Conservation (phyloP, 1,284 basidiomycete species). For the Earliella scabrosa region DNA sequence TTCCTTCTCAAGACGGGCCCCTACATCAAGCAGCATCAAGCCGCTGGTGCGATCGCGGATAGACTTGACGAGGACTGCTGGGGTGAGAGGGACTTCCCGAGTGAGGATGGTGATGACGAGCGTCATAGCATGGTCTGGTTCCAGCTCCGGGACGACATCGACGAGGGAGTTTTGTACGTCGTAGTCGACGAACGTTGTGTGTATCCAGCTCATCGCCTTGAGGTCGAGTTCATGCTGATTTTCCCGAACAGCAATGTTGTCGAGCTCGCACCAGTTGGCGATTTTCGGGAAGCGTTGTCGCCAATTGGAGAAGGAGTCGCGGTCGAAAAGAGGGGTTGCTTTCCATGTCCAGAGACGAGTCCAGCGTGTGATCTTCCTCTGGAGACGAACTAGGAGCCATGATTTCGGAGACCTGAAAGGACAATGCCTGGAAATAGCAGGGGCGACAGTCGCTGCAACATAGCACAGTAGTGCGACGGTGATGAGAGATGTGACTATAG, state of each 20-base stretch:
- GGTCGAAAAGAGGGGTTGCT: too few relatives aligned
- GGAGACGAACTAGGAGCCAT: constrained; percentile 19
- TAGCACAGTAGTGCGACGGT: constrained; percentile 25
- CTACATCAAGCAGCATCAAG: constrained; percentile 2
- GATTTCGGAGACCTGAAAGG: constrained; percentile 35
- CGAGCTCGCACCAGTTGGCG: constrained; percentile 26
- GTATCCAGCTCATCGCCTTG: constrained; percentile 20
- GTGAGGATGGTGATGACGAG: constrained; percentile 21
- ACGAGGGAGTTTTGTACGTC: constrained; percentile 18
- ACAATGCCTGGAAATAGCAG: constrained; percentile 24
- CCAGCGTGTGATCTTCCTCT: not conserved
- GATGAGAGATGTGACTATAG: constrained; percentile 22
- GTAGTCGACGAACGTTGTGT: constrained; percentile 18
- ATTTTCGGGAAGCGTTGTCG: not conserved
- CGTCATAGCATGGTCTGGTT: constrained; percentile 8
- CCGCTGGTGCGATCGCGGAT: constrained; percentile 13
- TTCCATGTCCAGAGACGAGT: not conserved
- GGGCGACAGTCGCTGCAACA: constrained; percentile 24
- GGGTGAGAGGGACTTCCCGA: constrained; percentile 3
- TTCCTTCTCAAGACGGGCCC: not conserved
- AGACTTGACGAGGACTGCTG: constrained; percentile 3
- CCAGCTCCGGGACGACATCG: constrained; percentile 17
- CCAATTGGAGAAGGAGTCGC: too few relatives aligned
- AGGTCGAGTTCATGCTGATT: constrained; percentile 14
- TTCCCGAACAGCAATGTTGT: constrained; percentile 3